Conservation (phyloP, 371 early-diverging fungal genomes). For the Blyttiomyces sp. region DNA sequence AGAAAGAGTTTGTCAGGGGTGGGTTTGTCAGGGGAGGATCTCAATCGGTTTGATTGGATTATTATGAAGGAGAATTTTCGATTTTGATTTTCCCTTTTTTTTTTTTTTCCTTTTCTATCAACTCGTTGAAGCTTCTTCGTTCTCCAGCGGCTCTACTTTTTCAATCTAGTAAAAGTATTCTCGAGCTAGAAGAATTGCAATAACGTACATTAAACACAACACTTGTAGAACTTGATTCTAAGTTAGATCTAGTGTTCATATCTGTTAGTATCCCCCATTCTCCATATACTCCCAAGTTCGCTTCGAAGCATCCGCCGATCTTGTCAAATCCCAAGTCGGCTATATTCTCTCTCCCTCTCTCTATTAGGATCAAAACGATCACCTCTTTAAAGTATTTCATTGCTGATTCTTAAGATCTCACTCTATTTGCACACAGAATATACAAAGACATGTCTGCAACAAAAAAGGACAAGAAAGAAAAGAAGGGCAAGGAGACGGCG, state of each 20-base stretch:
- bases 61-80: background rate
- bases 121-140: background rate
- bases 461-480: background rate
- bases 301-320: too few species aligned
- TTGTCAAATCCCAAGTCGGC: too few species aligned
- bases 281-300: too few species aligned
- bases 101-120: background rate
- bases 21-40: too few species aligned
- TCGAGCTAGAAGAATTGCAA: background rate
- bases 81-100: conserved; percentile 1
- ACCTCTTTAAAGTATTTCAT: too few species aligned
- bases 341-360: too few species aligned
- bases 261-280: too few species aligned
- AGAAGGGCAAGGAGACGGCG: conserved; percentile 11
- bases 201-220: too few species aligned
- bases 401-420: background rate
- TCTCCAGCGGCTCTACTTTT: background rate
- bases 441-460: background rate
- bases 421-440: background rate
- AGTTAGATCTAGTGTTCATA: too few species aligned
- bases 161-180: background rate
- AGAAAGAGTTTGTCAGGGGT: too few species aligned
- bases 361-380: too few species aligned
- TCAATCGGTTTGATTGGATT: background rate
- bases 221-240: too few species aligned